Evolutionary conservation across 108 stramenopile species (phyloP), one percentile per base, ranked within the genome.

Genomic region (Conticribra guillardii): DNA sequence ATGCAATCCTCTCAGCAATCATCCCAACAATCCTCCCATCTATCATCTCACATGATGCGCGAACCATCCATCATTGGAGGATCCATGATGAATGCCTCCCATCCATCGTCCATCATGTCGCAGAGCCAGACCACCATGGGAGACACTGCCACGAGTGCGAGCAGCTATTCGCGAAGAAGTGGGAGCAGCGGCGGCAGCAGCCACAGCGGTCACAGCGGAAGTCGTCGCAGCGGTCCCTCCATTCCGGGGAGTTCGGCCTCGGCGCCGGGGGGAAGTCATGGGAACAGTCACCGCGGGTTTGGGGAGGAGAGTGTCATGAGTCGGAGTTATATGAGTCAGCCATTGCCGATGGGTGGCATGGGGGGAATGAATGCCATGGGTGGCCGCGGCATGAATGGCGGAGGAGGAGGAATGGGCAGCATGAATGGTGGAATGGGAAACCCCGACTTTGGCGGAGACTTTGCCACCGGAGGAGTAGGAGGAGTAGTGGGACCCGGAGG

Each of bases 251-350:
- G 61, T 60, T 41, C 59, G 23, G 61, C 61, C 61, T 48, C 46
- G 23, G 61, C 61, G 11, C 61, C 61, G 14, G 61, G 61, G 3
- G 61, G 61, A 7, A 62, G 61, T 21, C 46, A 44, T 34, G 37
- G 46, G 4, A 47, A 29, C 28, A 30, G 45, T 21, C 9, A 52
- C 0, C 31, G 34, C 33, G 37, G 37, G 5, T 9, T 41, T 41
- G 37, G 11, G 5, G 37, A 41, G 37, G 37, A 11, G 37, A 41
- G 11, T 41, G 37, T 41, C 37, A 11, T 11, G 37, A 41, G 37
- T 11, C 37, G 37, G 37, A 41, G 37, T 41, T 41, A 41, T 11
- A 5, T 41, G 8, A 9, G 8, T 11, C 37, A 41, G 11, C 37
- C 37, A 9, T 11, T 41, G 37, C 5, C 37, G n/a, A n/a, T 11